Base-by-base conservation (phyloP, 1,139 yeast species). In the Geotrichum reessii region DNA sequence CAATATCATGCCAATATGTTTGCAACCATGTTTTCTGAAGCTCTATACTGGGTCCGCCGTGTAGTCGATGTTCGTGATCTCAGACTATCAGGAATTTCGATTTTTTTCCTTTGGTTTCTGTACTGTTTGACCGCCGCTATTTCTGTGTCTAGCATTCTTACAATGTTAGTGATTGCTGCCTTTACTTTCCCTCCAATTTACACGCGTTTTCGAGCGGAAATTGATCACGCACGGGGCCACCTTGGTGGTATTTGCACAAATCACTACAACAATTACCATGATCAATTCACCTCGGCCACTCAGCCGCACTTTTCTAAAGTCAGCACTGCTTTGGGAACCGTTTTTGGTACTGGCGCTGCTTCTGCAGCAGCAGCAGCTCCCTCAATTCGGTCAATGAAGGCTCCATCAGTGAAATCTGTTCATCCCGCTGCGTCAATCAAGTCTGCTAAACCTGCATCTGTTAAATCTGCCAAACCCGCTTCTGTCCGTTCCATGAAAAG, bases 161-260 rank as follows among this genome's bases (percentile, higher is more conserved):
- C 87, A 65, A 69, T 81, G 55, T 73, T 82, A 51, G 82, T 87
- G 58, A 74, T 89, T 57, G 72, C 79, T 42, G 80, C 87, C 22
- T 93, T 93, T 80, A 76, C 95, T 53, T 75, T 82, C 55, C 98
- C 99, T 62, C 82, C 82, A 40, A 69, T 87, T 64, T 93, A 92
- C 78, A 75, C 81, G 65, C 80, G 79, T 66, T 85, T 88, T 81
- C 85, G 90, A 79, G 79, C 79, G 69, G 87, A 87, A 76, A 87
- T 93, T 72, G 96, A 92, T 74, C 84, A 85, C 57, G 82, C 83
- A 58, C 80, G 87, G 60, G 81, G 81, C 62, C 78, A 83, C 65
- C 80, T 78, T 71, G 75, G 84, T 64, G 76, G 80, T 64, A 68
- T 81, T 57, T 84, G 84, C 60, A 81, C 81, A 71, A 79, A 76